Conservation (phyloP, 2,329 filamentous ascomycete species). For the Neophaeococcomyces mojaviensis region DNA sequence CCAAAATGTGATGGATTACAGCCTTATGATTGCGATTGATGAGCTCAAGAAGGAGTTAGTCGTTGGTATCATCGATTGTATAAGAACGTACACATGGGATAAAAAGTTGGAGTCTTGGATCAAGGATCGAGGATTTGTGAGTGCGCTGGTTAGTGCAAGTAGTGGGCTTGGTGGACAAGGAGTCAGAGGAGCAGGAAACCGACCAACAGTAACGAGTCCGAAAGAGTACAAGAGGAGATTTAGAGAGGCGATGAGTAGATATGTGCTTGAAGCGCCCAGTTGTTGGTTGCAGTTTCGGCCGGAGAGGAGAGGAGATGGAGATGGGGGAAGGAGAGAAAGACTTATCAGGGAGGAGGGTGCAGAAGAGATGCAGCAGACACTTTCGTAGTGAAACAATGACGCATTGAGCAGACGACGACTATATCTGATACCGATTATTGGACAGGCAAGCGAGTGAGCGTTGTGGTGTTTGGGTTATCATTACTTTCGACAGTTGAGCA, state of each 20-base stretch:
- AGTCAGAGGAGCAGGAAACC: conserved; percentile 66
- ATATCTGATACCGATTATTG: too few relatives aligned
- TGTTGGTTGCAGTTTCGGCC: conserved; percentile 40
- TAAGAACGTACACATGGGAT: conserved; percentile 97
- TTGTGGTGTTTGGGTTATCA: too few relatives aligned
- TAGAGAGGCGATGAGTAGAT: conserved; percentile 91
- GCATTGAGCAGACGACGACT: too few relatives aligned
- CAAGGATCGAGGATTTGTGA: conserved; percentile 79
- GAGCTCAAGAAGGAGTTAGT: conserved; percentile 83
- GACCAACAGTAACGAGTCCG: conserved; percentile 91
- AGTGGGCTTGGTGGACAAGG: conserved; percentile 30
- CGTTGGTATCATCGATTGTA: conserved; percentile 97
- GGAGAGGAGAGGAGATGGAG: conserved; percentile 10
- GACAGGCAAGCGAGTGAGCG: too few relatives aligned
- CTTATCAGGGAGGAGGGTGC: too few relatives aligned
- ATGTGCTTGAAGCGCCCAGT: conserved; percentile 48
- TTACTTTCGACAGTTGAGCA: too few relatives aligned
- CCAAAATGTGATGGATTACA: conserved; percentile 99
- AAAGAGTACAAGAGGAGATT: conserved; percentile 97
- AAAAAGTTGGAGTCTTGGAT: conserved; percentile 99
- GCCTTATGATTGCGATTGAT: conserved; percentile 95
- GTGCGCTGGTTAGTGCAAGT: conserved; percentile 4
- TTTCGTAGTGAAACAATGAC: too few relatives aligned
- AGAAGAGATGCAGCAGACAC: too few relatives aligned
- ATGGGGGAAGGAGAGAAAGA: conserved; percentile 14